Conservation (phyloP, 768 basidiomycete species). For the Tylopilus sp. region DNA sequence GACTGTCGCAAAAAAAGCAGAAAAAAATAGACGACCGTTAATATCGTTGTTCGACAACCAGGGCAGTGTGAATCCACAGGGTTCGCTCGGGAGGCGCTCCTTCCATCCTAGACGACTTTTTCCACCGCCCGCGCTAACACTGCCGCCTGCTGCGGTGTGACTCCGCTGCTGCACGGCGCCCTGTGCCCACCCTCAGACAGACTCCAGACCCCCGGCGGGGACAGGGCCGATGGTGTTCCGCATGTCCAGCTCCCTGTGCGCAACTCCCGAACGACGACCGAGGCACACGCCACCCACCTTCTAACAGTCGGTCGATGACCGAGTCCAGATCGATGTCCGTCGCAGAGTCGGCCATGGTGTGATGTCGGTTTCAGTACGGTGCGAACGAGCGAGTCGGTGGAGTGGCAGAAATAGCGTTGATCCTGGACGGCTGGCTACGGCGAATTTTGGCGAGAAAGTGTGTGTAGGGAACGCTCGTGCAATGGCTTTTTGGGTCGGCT, state of each 20-base stretch:
- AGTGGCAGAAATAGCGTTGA: constrained; percentile 20
- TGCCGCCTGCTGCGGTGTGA: constrained; percentile 13
- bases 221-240: not conserved
- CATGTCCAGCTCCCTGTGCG: not conserved
- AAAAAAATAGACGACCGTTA: constrained; percentile 17
- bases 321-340: constrained; percentile 99
- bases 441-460: constrained; percentile 20
- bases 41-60: constrained; percentile 6
- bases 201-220: not conserved
- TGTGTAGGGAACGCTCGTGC: constrained; percentile 1
- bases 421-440: constrained; percentile 19
- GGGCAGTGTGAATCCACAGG: not conserved
- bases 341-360: constrained; percentile 68
- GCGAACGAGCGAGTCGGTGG: constrained; percentile 16
- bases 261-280: constrained; percentile 16
- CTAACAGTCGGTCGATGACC: constrained; percentile 96
- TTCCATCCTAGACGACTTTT: constrained; percentile 5
- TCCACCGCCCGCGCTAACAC: constrained; percentile 6
- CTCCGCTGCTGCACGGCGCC: constrained; percentile 3
- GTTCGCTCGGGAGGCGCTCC: not conserved
- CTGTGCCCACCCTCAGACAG: constrained; percentile 4
- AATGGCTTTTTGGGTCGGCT: constrained; percentile 17
- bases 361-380: constrained; percentile 13
- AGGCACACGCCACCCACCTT: constrained; percentile 67
- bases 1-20: constrained; percentile 49